Percentiles rank a stretch among this genome's conserved stretches.
phyloP scores from a whole-genome alignment of 495 filamentous ascomycete species.

The Recurvomyces mirabilis region DNA sequence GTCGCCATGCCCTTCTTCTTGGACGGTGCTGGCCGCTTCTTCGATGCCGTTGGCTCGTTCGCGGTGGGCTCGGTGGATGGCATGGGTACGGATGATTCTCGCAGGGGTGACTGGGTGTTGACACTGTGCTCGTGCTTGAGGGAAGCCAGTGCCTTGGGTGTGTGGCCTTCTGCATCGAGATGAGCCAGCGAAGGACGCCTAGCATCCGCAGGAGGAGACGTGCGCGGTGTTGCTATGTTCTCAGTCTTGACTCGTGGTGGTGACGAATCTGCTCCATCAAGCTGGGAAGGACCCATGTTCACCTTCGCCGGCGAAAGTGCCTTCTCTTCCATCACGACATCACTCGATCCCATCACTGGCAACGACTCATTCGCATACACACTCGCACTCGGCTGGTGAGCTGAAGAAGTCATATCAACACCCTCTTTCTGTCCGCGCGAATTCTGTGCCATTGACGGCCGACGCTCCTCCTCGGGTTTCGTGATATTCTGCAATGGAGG shows the following conservation, averaged over 20 bases:
- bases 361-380: neutral
- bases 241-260: slow-evolving; percentile 28
- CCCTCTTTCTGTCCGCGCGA: slow-evolving; percentile 7
- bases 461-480: too few species aligned
- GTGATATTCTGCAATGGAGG: slow-evolving; percentile 26
- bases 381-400: too few species aligned
- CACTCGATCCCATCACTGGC: neutral
- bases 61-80: slow-evolving; percentile 20
- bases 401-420: too few species aligned
- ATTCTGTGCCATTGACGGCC: neutral
- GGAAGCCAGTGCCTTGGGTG: slow-evolving; percentile 20
- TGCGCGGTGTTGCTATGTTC: slow-evolving; percentile 24
- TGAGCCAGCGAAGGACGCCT: slow-evolving; percentile 5
- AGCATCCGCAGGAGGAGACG: slow-evolving; percentile 24
- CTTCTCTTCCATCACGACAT: neutral
- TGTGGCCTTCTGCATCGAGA: slow-evolving; percentile 16
- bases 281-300: neutral
- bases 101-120: slow-evolving; percentile 16
- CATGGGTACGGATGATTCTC: slow-evolving; percentile 18
- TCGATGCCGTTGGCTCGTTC: slow-evolving; percentile 9
- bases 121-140: slow-evolving; percentile 16
- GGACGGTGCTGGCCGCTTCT: slow-evolving; percentile 29
- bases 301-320: too few species aligned
- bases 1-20: slow-evolving; percentile 45
- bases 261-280: slow-evolving; percentile 8